Percentiles rank a stretch among this genome's conserved stretches.
These are phyloP conservation scores for Nigrospora osmanthi DNA, from an alignment of 2,329 filamentous ascomycete genomes.

Conservation along the genomic window DNA sequence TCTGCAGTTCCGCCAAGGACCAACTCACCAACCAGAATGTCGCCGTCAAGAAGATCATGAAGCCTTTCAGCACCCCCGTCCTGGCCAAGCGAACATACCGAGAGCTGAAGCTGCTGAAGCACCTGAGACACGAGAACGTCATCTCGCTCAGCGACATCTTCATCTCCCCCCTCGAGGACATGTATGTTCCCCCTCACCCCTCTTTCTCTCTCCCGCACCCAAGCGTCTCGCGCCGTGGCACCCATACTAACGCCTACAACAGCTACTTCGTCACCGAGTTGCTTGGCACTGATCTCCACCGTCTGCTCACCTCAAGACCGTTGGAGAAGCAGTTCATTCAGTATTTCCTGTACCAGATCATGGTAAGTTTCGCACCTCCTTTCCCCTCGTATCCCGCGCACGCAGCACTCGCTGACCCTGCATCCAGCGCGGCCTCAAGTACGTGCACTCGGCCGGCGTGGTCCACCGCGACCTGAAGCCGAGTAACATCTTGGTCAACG, in stretches of 20 bases:
- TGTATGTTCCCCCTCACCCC: constrained; percentile 61
- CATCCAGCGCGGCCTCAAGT: constrained; percentile 90
- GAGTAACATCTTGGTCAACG: constrained; percentile 98
- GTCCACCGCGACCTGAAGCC: constrained; percentile 97
- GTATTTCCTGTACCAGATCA: constrained; percentile 98
- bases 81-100: constrained; percentile 96
- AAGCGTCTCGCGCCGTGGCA: not conserved
- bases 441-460: constrained; percentile 96
- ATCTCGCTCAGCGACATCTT: constrained; percentile 99
- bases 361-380: constrained; percentile 54
- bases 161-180: constrained; percentile 97
- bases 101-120: constrained; percentile 94
- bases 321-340: constrained; percentile 99
- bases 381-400: too few species aligned
- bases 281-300: constrained; percentile 91
- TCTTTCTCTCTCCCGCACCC: not conserved
- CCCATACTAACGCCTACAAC: constrained; percentile 6
- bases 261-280: constrained; percentile 98
- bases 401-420: constrained; percentile 1
- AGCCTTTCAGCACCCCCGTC: constrained; percentile 98
- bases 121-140: constrained; percentile 94
- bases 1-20: constrained; percentile 80
- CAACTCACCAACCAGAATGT: constrained; percentile 96
- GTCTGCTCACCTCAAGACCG: constrained; percentile 87
- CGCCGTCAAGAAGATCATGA: constrained; percentile 99